Conservation (phyloP, 2,329 filamentous ascomycete genomes). For the Botryosphaeria agaves region DNA sequence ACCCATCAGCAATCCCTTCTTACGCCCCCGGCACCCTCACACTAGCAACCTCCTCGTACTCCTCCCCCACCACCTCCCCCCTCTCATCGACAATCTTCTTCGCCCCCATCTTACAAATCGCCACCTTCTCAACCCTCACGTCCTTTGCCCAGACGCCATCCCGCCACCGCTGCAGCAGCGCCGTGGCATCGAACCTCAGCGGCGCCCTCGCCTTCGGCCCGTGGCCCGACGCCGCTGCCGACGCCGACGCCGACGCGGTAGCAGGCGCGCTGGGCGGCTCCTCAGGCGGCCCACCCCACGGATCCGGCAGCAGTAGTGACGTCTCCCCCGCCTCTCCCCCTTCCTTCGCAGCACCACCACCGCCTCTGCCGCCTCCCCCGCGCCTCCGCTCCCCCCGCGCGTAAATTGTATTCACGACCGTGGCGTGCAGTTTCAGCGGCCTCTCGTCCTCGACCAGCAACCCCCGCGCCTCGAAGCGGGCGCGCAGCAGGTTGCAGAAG, state of each 20-base stretch:
- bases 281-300: slow-evolving; percentile 1
- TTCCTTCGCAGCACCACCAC: not conserved
- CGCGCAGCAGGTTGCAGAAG: slow-evolving; percentile 41
- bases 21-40: not conserved
- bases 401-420: slow-evolving; percentile 74
- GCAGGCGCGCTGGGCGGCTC: not conserved
- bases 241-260: not conserved
- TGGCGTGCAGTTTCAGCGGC: slow-evolving; percentile 63
- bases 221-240: slow-evolving; percentile 9
- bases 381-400: slow-evolving; percentile 16
- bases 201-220: slow-evolving; percentile 16
- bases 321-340: not conserved
- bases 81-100: slow-evolving; percentile 38
- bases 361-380: not conserved
- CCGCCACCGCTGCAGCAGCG: slow-evolving; percentile 35
- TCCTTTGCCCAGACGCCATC: slow-evolving; percentile 54
- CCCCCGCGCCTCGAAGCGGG: slow-evolving; percentile 35
- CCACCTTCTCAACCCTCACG: slow-evolving; percentile 50
- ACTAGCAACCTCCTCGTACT: slow-evolving; percentile 31
- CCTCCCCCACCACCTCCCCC: slow-evolving; percentile 31
- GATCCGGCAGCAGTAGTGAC: slow-evolving; percentile 4
- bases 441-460: slow-evolving; percentile 42
- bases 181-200: slow-evolving; percentile 23
- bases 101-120: slow-evolving; percentile 79
- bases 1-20: not conserved